phyloP scores from a whole-genome alignment of 176 grass and related monocot genomes.

The Eragrostis curvula region DNA sequence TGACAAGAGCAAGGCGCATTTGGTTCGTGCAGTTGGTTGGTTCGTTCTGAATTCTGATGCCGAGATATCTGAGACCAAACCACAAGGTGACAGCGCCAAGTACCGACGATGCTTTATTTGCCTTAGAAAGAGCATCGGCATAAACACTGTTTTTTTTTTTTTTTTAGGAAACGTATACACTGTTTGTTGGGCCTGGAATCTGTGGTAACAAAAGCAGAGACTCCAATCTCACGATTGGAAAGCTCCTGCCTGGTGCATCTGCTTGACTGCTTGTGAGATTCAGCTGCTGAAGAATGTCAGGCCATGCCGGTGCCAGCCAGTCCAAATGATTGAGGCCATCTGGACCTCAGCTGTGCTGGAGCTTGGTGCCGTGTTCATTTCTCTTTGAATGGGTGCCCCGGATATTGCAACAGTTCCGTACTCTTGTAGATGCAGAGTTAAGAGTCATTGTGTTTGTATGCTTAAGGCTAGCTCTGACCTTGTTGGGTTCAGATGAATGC shows the following conservation, averaged over 20 bases:
- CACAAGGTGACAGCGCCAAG: neutral
- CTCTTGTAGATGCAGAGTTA: neutral
- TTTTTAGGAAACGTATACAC: too few relatives aligned
- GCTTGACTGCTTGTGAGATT: neutral
- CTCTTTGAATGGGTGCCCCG: slow-evolving; percentile 12
- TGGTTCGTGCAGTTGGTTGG: neutral
- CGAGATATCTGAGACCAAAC: neutral
- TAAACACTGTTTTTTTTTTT: too few relatives aligned
- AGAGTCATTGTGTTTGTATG: too few relatives aligned
- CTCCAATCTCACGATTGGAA: too few relatives aligned
- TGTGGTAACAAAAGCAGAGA: neutral
- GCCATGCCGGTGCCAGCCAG: neutral
- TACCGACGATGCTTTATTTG: neutral
- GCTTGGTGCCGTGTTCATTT: slow-evolving; percentile 30
- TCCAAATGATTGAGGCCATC: slow-evolving; percentile 1
- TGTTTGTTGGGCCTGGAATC: neutral
- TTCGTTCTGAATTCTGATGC: slow-evolving; percentile 3
- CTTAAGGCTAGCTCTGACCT: neutral
- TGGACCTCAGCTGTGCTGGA: slow-evolving; percentile 23
- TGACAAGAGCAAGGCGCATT: slow-evolving; percentile 9
- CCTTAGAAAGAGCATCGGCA: neutral
- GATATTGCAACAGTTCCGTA: neutral
- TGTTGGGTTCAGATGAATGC: neutral
- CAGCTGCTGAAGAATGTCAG: slow-evolving; percentile 23
- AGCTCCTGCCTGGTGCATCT: neutral